Conservation (phyloP, 306 rosid species). For the Lagenaria siceraria region DNA sequence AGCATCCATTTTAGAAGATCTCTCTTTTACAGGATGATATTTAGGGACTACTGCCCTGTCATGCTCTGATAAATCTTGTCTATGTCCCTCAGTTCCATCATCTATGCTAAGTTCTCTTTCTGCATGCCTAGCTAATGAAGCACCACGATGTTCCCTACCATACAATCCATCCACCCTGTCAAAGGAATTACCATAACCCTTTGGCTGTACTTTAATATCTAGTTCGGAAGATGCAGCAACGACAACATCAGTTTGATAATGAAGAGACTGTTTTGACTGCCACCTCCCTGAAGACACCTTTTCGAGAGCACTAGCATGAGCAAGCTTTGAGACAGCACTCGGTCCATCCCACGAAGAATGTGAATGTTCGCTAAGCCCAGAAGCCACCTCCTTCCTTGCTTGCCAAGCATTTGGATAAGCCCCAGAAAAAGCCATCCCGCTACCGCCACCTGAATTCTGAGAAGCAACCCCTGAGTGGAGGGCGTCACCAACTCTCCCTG, state of each 20-base stretch:
- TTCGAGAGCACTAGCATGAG: constrained; percentile 80
- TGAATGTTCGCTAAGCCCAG: constrained; percentile 32
- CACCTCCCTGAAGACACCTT: constrained; percentile 95
- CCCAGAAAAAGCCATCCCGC: constrained; percentile 35
- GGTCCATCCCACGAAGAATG: constrained; percentile 57
- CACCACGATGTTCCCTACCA: constrained; percentile 43
- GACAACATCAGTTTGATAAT: constrained; percentile 50
- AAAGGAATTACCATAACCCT: constrained; percentile 19
- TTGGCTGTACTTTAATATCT: constrained; percentile 26
- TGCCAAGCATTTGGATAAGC: constrained; percentile 67
- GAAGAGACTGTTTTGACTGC: constrained; percentile 53
- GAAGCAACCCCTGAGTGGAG: constrained; percentile 24
- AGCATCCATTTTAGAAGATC: constrained; percentile 19
- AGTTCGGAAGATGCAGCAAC: constrained; percentile 35
- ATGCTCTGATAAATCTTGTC: constrained; percentile 43
- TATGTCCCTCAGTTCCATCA: constrained; percentile 32
- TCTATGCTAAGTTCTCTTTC: constrained; percentile 40
- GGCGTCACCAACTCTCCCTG: constrained; percentile 41
- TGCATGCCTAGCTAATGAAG: constrained; percentile 37
- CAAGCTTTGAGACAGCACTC: constrained; percentile 67
- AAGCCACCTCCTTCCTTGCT: constrained; percentile 56
- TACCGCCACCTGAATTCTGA: constrained; percentile 31
- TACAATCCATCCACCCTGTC: constrained; percentile 26
- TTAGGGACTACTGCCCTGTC: constrained; percentile 22
- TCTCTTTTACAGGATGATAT: constrained; percentile 29